phyloP scores from a whole-genome alignment of 2,329 filamentous ascomycete genomes.

The Orbilia blumenaviensis region DNA sequence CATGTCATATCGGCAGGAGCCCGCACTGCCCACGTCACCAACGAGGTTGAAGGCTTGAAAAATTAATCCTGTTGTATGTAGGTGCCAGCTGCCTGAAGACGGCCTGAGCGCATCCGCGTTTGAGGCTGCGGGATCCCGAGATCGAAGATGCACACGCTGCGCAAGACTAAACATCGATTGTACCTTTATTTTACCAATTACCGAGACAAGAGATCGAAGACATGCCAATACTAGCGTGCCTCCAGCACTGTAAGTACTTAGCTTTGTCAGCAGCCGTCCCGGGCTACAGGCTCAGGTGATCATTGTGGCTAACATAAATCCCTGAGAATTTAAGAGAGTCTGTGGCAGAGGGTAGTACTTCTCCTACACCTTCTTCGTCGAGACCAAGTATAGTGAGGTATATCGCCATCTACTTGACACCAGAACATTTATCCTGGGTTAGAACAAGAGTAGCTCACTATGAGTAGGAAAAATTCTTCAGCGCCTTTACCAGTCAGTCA shows the following conservation, averaged over 20 bases:
- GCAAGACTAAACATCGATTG: slow-evolving; percentile 55
- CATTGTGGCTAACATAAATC: neutral
- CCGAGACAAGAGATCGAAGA: slow-evolving; percentile 47
- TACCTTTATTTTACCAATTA: slow-evolving; percentile 56
- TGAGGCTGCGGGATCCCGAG: slow-evolving; percentile 26
- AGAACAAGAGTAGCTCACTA: neutral
- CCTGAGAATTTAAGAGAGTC: slow-evolving; percentile 17
- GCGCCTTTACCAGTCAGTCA: slow-evolving; percentile 7
- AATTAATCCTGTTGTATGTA: slow-evolving; percentile 10
- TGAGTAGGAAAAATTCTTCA: slow-evolving; percentile 35
- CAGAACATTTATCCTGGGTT: neutral
- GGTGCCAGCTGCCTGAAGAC: slow-evolving; percentile 46
- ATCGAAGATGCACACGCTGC: slow-evolving; percentile 55
- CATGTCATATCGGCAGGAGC: slow-evolving; percentile 9
- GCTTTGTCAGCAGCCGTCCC: neutral
- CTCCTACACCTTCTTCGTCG: slow-evolving; percentile 18
- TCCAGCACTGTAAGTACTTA: slow-evolving; percentile 12
- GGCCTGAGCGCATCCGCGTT: slow-evolving; percentile 22
- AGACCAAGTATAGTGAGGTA: slow-evolving; percentile 37
- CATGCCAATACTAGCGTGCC: slow-evolving; percentile 11
- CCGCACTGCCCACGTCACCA: neutral
- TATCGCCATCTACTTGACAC: neutral
- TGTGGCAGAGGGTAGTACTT: slow-evolving; percentile 14
- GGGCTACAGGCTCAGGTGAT: neutral
- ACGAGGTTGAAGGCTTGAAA: neutral